These are phyloP conservation scores for Coemansia sp. DNA, from an alignment of 192 early-diverging fungal species.

Conservation along the genomic window DNA sequence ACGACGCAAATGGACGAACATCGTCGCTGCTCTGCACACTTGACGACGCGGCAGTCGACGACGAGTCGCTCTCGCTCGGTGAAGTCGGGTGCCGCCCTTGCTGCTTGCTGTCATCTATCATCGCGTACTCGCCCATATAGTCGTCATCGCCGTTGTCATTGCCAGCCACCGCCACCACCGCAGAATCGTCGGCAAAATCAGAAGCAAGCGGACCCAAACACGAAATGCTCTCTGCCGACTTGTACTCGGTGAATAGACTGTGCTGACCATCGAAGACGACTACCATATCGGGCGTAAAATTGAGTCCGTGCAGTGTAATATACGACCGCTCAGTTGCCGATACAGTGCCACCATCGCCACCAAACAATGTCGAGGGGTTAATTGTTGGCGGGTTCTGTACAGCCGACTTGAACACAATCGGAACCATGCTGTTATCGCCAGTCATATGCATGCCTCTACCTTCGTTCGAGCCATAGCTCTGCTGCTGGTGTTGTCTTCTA, in stretches of 20 bases:
- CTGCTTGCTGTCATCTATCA: not conserved
- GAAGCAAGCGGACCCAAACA: constrained; percentile 49
- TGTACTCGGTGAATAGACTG: constrained; percentile 45
- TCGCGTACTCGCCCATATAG: not conserved
- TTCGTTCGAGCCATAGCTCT: not conserved
- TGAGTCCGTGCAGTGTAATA: constrained; percentile 69
- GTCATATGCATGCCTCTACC: constrained; percentile 1
- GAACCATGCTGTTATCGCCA: constrained; percentile 25
- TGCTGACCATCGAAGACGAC: constrained; percentile 70
- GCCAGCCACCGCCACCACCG: not conserved
- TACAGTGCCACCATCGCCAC: constrained; percentile 10
- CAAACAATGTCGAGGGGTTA: constrained; percentile 24
- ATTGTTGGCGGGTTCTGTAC: constrained; percentile 50
- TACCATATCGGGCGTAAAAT: constrained; percentile 69
- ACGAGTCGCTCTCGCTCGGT: constrained; percentile 49
- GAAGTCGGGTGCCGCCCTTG: constrained; percentile 36
- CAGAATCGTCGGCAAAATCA: constrained; percentile 20
- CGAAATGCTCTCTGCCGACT: constrained; percentile 45
- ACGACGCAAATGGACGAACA: constrained; percentile 5
- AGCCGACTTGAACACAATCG: constrained; percentile 48
- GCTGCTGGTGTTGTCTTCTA: constrained; percentile 4
- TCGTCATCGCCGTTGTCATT: constrained; percentile 1
- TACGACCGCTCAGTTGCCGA: constrained; percentile 38
- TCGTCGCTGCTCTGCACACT: constrained; percentile 26
- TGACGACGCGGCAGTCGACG: constrained; percentile 4